Conservation (phyloP, 768 basidiomycete species). For the Mrakia blollopis region DNA sequence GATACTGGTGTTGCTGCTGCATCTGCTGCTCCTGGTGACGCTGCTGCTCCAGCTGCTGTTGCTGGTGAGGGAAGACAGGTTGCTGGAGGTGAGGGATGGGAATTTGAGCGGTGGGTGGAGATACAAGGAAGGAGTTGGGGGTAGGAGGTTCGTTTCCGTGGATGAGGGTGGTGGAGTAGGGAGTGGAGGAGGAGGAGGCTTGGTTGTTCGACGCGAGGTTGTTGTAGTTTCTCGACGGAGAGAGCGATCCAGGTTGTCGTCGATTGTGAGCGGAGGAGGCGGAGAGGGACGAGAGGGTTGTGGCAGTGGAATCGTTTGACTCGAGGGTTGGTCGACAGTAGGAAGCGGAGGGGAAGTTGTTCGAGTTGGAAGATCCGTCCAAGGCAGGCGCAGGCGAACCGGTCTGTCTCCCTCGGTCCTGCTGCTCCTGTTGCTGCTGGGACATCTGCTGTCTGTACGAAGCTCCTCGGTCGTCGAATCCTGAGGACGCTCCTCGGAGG, state of each 20-base stretch:
- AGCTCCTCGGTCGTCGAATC: background rate
- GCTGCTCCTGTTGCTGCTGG: background rate
- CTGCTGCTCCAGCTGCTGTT: background rate
- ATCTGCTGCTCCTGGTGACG: background rate
- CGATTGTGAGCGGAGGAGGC: background rate
- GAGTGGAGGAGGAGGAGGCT: background rate
- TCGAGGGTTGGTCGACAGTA: background rate
- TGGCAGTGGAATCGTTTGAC: background rate
- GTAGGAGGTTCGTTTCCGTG: constrained; percentile 11
- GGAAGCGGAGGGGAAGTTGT: background rate
- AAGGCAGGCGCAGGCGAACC: background rate
- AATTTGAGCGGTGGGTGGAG: background rate
- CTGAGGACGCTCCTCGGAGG: background rate
- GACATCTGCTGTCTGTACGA: background rate
- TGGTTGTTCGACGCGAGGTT: background rate
- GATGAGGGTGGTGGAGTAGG: background rate
- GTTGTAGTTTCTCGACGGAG: background rate
- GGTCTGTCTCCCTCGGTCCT: background rate
- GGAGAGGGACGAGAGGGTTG: background rate
- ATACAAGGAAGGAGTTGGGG: constrained; percentile 14
- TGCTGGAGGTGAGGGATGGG: background rate
- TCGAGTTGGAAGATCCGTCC: background rate
- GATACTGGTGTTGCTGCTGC: background rate
- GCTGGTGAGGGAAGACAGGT: constrained; percentile 1
- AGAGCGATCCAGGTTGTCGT: background rate